Base-by-base conservation (phyloP, 352 stramenopile species). In the Pythium vanterpoolii region DNA sequence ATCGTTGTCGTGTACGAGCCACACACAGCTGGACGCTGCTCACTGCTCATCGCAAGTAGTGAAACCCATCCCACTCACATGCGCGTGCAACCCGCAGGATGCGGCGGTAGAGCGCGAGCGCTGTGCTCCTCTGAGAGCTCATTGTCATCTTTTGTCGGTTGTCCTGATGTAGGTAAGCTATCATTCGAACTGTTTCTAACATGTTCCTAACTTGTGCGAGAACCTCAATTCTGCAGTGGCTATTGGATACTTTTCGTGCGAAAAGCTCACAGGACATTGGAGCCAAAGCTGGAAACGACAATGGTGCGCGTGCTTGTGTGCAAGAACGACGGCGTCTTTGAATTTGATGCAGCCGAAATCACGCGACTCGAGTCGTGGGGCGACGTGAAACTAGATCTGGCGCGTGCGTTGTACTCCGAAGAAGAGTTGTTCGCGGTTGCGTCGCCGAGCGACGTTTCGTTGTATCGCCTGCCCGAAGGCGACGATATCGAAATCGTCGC, bases 281-380 rank as follows among this genome's bases (percentile, higher is more conserved):
- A n/a, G n/a, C n/a, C n/a, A n/a, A n/a, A n/a, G 6, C 18, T 46
- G 40, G 19, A 7, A n/a, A 30, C 36, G 33, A 45, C 14, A 21
- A 78, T 73, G 53, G 79, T 88, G 74, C 73, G 64, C 23, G 77
- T 90, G 45, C 46, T 87, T 42, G 78, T 90, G 27, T 89, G 83
- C 66, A 90, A 90, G 76, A 92, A 92, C 67, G 78, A 90, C 63
- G 79, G 79, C 38, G 75, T 72, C 60, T 87, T 90, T 56, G 79
- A 92, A 68, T 85, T 89, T 53, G 74, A 83, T 45, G 49, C 67
- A 16, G 71, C 71, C 10, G 70, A 87, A 31, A 38, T 77, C 0
- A 56, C 59, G 5, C 31, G 26, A 14, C 43, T 69, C 4, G 53
- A 54, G 3, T 38, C 33, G 39, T 87, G 77, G 73, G 62, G 49